These are phyloP conservation scores for Xylona heveae DNA, from an alignment of 495 filamentous ascomycete genomes.

Conservation along the genomic window DNA sequence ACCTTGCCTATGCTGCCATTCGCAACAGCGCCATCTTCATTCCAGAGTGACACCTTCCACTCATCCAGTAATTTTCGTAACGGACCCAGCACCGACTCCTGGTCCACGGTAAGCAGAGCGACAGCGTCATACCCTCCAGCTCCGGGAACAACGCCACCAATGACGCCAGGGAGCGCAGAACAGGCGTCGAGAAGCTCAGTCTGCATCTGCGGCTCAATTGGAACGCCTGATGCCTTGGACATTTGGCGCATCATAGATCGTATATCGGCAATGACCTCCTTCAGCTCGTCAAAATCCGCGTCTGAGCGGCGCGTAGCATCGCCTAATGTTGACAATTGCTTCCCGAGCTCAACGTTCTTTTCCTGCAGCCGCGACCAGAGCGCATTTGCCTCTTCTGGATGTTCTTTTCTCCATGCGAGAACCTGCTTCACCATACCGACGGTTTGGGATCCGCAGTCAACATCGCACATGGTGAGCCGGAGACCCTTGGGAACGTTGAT, in stretches of 20 bases:
- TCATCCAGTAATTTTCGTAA: slow-evolving; percentile 37
- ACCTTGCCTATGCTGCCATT: slow-evolving; percentile 44
- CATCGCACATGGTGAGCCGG: slow-evolving; percentile 77
- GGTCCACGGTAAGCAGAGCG: slow-evolving; percentile 56
- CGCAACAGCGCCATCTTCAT: slow-evolving; percentile 13
- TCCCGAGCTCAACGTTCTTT: slow-evolving; percentile 49
- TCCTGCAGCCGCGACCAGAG: slow-evolving; percentile 56
- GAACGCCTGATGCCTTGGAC: slow-evolving; percentile 52
- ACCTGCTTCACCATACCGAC: slow-evolving; percentile 90
- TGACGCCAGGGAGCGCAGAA: slow-evolving; percentile 49
- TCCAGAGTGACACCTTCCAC: slow-evolving; percentile 39
- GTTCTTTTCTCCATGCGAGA: slow-evolving; percentile 54
- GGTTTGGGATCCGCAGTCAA: slow-evolving; percentile 83
- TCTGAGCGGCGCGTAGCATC: slow-evolving; percentile 14
- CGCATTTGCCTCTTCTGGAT: slow-evolving; percentile 38
- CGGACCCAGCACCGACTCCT: slow-evolving; percentile 37
- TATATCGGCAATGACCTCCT: slow-evolving; percentile 16
- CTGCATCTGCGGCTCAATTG: slow-evolving; percentile 77
- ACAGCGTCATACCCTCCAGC: slow-evolving; percentile 91
- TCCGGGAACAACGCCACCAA: slow-evolving; percentile 83
- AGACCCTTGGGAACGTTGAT: slow-evolving; percentile 43
- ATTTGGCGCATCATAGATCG: slow-evolving; percentile 47
- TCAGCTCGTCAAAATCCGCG: slow-evolving; percentile 11
- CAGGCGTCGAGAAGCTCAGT: slow-evolving; percentile 63
- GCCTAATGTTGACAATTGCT: slow-evolving; percentile 28